Base-by-base conservation (phyloP, 2,329 filamentous ascomycete species). In the Pseudogymnoascus sp. region DNA sequence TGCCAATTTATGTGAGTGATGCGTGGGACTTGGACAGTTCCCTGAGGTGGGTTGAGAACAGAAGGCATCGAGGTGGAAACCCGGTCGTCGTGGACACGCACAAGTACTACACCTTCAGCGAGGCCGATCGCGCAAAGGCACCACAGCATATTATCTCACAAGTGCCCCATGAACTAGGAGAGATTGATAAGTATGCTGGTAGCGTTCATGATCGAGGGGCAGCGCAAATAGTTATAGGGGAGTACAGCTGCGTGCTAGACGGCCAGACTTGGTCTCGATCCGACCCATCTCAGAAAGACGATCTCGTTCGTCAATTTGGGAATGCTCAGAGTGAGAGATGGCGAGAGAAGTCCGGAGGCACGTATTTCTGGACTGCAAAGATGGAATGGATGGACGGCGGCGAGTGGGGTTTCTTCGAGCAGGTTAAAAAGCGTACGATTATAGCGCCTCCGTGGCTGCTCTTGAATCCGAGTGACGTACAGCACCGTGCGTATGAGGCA, bases 321-420 rank as follows among this genome's bases (percentile, higher is more conserved):
- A 74, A 76, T 51, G 77, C 76, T 1, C 79, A 86, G 69, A 79
- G 76, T 25, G 69, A 75, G 10, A 76, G 76, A 48, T 86, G 80
- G 72, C 78, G 82, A 64, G 69, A 77, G n/a, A 77, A 76, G 51
- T 73, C 80, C 13, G 80, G 79, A 2, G 84, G 83, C 1, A 77
- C 76, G 34, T 85, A 80, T 69, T 86, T 86, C 74, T 85, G 83
- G 84, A 85, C 83, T 0, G 82, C 77, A 69, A 83, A 83, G 63
- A 85, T 85, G 82, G 71, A 83, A 67, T 85, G 83, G 82, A 83
- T 83, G 78, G 78, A 79, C n/a, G 83, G 83, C 11, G 83, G 83
- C 11, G 83, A 84, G 71, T 86, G 84, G 84, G 83, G 83, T 0
- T 85, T 86, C 73, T 77, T 78, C 19, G 77, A 80, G 39, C 81